Evolutionary conservation across 208 protist species (phyloP), one percentile per base, ranked within the genome.

Genomic region (Leishmania major): DNA sequence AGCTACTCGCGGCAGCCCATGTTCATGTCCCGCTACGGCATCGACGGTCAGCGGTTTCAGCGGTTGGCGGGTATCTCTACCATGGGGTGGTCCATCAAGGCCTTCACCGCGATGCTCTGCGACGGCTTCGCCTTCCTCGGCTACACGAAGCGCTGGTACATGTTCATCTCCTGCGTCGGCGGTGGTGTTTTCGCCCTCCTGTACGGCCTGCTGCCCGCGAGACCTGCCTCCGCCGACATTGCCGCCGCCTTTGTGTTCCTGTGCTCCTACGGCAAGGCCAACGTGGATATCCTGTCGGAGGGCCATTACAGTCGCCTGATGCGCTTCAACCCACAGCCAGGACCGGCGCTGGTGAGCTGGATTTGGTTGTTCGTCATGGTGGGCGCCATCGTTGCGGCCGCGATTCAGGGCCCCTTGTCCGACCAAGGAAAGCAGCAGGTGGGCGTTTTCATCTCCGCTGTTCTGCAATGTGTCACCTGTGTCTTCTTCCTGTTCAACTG

Each of bases 111-210:
- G n/a, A 87, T 92, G 77, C 64, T 95, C 37, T 90, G 87, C 75
- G 93, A 95, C 73, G 84, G 84, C 74, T 91, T 95, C 77, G 84
- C 89, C 45, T 87, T 95, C 70, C 84, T 91, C 67, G 89, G 90
- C 62, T 96, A 95, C 85, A 90, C 88, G 15, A 96, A 94, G 90
- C 88, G 91, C 51, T 96, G 90, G 90, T 94, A 93, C 88, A 85
- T 91, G 79, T 83, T 89, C 55, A 17, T 87, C 6, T 94, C 91
- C 28, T 90, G 86, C 70, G 69, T 95, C 17, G 47, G 88, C 31
- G 90, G 90, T 49, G 82, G 73, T 10, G 84, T 62, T n/a, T 84
- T 89, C 57, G 88, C 87, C 40, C 55, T 95, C 45, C 84, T 70
- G 22, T 92, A 86, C 78, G 91, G 86, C 17, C 67, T 91, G 15